Conservation (phyloP, 495 filamentous ascomycete genomes). For the Xylaria palmicola region DNA sequence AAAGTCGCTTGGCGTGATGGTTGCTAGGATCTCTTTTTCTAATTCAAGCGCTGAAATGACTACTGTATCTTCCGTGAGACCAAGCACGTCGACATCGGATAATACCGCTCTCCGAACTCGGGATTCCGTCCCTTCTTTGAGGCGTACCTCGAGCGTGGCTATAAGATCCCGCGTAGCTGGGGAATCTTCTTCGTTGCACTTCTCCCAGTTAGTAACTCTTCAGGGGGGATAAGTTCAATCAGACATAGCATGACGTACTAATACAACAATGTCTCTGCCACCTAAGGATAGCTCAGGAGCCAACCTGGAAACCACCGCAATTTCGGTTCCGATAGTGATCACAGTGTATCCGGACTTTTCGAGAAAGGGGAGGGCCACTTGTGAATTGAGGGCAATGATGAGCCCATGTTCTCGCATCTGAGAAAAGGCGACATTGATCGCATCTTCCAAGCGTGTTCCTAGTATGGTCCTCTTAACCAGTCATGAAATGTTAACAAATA, state of each 20-base stretch:
- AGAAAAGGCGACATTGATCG: background rate
- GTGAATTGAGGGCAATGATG: slow-evolving; percentile 14
- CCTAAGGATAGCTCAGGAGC: no score
- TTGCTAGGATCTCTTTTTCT: slow-evolving; percentile 28
- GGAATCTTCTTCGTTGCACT: background rate
- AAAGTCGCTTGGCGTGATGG: slow-evolving; percentile 30
- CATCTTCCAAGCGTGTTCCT: background rate
- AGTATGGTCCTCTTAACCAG: slow-evolving; percentile 6
- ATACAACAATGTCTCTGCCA: no score
- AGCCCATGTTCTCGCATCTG: background rate
- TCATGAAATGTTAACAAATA: background rate
- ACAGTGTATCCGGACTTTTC: background rate
- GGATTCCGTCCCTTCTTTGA: background rate
- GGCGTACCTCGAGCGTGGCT: no score
- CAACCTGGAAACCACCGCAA: no score
- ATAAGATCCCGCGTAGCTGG: background rate
- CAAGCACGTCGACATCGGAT: background rate
- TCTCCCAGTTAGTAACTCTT: background rate
- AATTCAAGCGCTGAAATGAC: slow-evolving; percentile 26
- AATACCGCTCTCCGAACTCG: slow-evolving; percentile 2
- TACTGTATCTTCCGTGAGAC: slow-evolving; percentile 11
- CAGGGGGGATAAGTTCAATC: background rate
- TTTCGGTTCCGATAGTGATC: background rate
- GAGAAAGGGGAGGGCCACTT: slow-evolving; percentile 3
- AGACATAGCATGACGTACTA: no score